Evolutionary conservation across 352 stramenopile species (phyloP), one percentile per base, ranked within the genome.

Genomic region (Lagenidium giganteum): DNA sequence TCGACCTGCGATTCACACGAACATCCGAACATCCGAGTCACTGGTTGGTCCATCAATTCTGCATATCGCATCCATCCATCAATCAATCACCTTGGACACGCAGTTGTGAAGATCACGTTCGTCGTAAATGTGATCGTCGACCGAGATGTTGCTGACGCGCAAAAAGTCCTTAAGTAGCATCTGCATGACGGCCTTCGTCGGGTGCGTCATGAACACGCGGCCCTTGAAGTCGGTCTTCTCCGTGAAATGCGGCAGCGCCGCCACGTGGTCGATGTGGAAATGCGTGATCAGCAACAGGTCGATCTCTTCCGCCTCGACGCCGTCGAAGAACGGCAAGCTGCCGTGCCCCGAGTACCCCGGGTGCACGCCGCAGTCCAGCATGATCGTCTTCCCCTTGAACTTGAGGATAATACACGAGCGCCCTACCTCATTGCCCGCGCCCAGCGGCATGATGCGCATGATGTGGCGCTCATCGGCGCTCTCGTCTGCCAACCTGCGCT

Each of bases 181-280:
- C 47, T 97, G 80, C 75, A 99, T 97, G 13, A 99, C 96, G 13
- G 96, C 96, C 57, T 98, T 98, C 12, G 97, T 99, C 17, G 96
- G 93, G 69, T 99, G 95, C 25, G 97, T 99, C 95, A 99, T 99
- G 70, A 99, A 99, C 39, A 99, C 96, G 32, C 76, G 73, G 23
- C 95, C 96, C 44, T 95, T 96, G 52, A 99, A 99, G 43, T 94
- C 89, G n/a, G 96, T 99, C 62, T 98, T 96, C 65, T 99, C 97
- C 1, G 96, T 99, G 38, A 99, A 97, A 60, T 99, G 98, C 14
- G 97, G 97, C 31, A 99, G 55, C 16, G 90, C 95, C 3, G 96
- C 97, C 8, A 97, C 96, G 67, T 99, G 97, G 69, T 99, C 97
- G 42, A 99, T 92, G 73, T 99, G 97, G 71, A 99, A 99, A 64